Base-by-base conservation (phyloP, 1,139 yeast species). In the Suhomyces anneliseae region DNA sequence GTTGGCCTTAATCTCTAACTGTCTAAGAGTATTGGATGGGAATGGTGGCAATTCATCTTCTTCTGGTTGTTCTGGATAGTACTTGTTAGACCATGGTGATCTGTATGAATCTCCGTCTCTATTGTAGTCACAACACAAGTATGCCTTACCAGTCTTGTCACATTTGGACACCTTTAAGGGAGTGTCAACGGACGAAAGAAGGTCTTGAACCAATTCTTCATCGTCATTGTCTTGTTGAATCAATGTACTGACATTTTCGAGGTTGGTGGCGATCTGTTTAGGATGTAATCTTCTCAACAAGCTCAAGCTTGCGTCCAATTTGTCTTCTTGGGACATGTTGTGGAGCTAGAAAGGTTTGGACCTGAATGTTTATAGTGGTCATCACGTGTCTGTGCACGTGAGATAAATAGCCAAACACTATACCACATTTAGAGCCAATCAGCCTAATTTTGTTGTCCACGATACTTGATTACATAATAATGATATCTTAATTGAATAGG, bases 91-190 rank as follows among this genome's bases (percentile, higher is more conserved):
- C 92, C 95, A 92, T 3, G 99, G 99, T 0, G 96, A 88, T 57
- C 98, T 78, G 69, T 80, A 88, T 32, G 93, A 85, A 66, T 93
- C 98, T 7, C 96, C 93, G 60, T 93, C 99, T 54, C 99, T 78
- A 66, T 93, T 93, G 66, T 92, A 93, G 64, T 93, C 99, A 68
- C 99, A 93, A 46, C 93, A 82, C 53, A 93, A 75, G 64, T 76
- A 93, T 51, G 80, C 79, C 64, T 86, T 87, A 19, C 88, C 87
- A 8, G 82, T 65, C 47, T 75, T 65, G 36, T 69, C 59, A 64
- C 96, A 93, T 39, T 74, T 75, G 44, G 75, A 65, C 38, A 83
- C 72, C 40, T 72, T 70, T 57, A 93, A 74, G 12, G 99, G 98
- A 46, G 87, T 86, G 66, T 93, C 99, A 12, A 92, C 92, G 0